Base-by-base conservation (phyloP, 2,329 filamentous ascomycete genomes). In the Cladosporium sp. region DNA sequence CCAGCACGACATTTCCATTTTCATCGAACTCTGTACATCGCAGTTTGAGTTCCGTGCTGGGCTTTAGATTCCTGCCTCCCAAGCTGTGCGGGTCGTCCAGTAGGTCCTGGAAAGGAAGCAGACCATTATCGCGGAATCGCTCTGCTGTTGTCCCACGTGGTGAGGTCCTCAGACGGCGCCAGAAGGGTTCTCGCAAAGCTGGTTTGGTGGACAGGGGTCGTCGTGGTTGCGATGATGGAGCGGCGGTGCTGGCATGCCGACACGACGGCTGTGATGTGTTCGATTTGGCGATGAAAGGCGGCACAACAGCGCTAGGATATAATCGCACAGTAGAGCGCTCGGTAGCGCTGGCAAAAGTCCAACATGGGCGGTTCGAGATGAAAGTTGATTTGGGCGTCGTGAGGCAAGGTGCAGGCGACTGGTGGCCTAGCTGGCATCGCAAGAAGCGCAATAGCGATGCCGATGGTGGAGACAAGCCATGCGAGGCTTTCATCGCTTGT, bases 21-120 rank as follows among this genome's bases (percentile, higher is more conserved):
- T 93, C 92, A 74, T 98, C 93, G 67, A 98, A 92, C 78, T 99
- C 95, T 0, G 95, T 99, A 76, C 95, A 99, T 64, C 95, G 87
- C 71, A 99, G 83, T 67, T 92, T 89, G 34, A 93, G 87, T 78
- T 97, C 93, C 66, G 94, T 90, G 30, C 90, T 89, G 2, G 92
- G 90, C 79, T 94, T 95, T 73, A 92, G 83, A 54, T 89, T 87
- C 51, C 92, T 86, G 41, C 75, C 74, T 51, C 90, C 89, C 60
- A 89, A 85, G 4, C 83, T 84, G 57, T 86, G 85, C 49, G 84
- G 83, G 66, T 88, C 87, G 60, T 91, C 87, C 51, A 86, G 75
- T 79, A 87, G 77, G 69, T 82, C 73, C 71, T 80, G 67, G 5
- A 81, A 74, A 18, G 88, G 78, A 54, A 78, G 87, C 12, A 88